phyloP scores from a whole-genome alignment of 129 eudicot genomes.

The Flaveria robusta region DNA sequence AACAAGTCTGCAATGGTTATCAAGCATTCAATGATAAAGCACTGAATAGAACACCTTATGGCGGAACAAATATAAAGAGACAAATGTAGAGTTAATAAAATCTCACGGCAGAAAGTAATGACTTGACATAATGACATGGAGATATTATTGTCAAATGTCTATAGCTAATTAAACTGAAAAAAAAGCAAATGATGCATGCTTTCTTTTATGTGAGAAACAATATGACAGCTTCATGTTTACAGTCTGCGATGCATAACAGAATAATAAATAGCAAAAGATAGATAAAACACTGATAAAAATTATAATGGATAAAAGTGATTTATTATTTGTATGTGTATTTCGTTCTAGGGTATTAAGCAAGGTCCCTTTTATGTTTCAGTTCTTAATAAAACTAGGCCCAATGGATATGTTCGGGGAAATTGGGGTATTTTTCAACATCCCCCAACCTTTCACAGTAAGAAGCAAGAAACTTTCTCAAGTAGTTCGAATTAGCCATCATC shows the following conservation, averaged over 20 bases:
- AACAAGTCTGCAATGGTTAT: constrained; percentile 27
- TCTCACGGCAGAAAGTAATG: background rate
- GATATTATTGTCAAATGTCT: background rate
- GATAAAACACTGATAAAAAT: background rate
- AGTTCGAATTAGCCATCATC: constrained; percentile 74
- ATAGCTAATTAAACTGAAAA: background rate
- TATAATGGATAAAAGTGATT: background rate
- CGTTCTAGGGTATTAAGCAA: background rate
- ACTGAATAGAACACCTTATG: constrained; percentile 6
- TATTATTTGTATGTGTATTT: constrained; percentile 15
- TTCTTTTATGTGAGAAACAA: constrained; percentile 13
- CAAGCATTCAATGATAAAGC: constrained; percentile 12
- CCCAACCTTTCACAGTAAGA: constrained; percentile 88
- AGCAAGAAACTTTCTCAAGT: constrained; percentile 87
- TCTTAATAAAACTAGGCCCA: constrained; percentile 51
- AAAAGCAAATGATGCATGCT: background rate
- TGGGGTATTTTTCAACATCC: constrained; percentile 75
- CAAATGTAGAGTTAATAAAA: constrained; percentile 2
- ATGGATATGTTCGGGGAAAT: constrained; percentile 76
- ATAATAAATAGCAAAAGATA: background rate
- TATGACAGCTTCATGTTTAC: constrained; percentile 9
- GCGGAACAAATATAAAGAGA: background rate
- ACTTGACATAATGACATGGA: background rate
- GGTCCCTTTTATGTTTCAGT: constrained; percentile 42
- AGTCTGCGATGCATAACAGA: constrained; percentile 2